Conservation (phyloP, 345 rosid genomes). For the Aquilaria sinensis region DNA sequence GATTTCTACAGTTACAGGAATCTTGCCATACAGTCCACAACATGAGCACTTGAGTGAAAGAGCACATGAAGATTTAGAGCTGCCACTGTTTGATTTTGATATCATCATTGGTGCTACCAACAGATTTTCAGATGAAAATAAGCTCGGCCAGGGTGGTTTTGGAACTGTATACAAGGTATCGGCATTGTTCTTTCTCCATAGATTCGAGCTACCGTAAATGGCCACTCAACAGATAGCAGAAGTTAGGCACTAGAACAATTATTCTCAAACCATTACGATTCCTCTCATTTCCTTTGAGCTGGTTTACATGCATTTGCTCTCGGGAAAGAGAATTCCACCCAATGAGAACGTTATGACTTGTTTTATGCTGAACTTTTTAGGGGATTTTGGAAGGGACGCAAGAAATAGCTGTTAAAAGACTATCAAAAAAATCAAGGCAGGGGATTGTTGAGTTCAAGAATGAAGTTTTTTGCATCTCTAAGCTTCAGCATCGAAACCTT, state of each 20-base stretch:
- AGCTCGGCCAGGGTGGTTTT: slow-evolving; percentile 35
- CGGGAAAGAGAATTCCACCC: too few relatives aligned
- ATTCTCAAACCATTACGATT: too few relatives aligned
- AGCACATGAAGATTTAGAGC: slow-evolving; percentile 11
- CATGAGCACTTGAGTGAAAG: not conserved
- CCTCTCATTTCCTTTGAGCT: too few relatives aligned
- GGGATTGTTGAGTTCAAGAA: slow-evolving; percentile 19
- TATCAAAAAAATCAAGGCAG: slow-evolving; percentile 11
- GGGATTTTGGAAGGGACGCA: slow-evolving; percentile 3
- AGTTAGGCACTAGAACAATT: too few relatives aligned
- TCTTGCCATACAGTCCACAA: not conserved
- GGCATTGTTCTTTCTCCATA: too few relatives aligned
- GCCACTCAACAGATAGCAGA: too few relatives aligned
- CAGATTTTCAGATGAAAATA: slow-evolving; percentile 20
- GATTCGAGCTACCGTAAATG: too few relatives aligned
- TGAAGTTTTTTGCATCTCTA: slow-evolving; percentile 20
- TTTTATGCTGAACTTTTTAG: not conserved
- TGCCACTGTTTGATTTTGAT: slow-evolving; percentile 14
- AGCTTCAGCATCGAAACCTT: slow-evolving; percentile 35
- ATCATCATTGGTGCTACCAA: slow-evolving; percentile 27
- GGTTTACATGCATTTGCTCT: too few relatives aligned
- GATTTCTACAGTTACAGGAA: not conserved
- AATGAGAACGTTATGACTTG: too few relatives aligned
- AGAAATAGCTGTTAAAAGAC: slow-evolving; percentile 15
- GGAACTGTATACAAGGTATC: slow-evolving; percentile 31